Base-by-base conservation (phyloP, 257 asterid species). In the Lycium barbarum region DNA sequence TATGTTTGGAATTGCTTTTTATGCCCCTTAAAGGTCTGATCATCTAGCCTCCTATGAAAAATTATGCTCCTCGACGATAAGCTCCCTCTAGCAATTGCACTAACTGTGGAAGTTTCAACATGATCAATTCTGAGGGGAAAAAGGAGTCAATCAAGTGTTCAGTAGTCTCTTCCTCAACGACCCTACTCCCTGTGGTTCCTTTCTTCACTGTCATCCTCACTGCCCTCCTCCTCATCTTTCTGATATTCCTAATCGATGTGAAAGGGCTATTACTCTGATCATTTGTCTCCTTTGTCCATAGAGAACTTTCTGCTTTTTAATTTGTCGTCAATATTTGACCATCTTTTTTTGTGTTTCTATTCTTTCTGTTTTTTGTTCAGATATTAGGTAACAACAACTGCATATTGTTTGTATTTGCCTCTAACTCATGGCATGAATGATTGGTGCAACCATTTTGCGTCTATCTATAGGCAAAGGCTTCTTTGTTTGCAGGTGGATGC, bases 401-500 rank as follows among this genome's bases (percentile, higher is more conserved):
- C 33, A 78, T 53, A 53, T 53, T 78, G 10, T 51, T 70, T 53
- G 17, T 6, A 10, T 53, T 78, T 15, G 82, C 82, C 15, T 53
- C 47, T 53, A 78, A 14, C 70, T 82, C 87, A 36, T 82, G 78
- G 40, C 83, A 43, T 78, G 86, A 83, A 74, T 70, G 43, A 11
- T 83, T 68, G 79, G 5, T 18, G 40, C 63, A 79, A 57, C 45
- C 82, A 53, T 53, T 26, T 53, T 78, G 47, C 9, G 72, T 80
- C 14, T 22, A 55, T 78, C 49, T 81, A 47, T 93, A 95, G 97
- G 93, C 93, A 79, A 93, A 93, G 90, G 96, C 98, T 6, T 93
- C 98, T 40, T 90, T 95, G 79, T 96, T 95, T 89, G 94, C 97
- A 26, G 95, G 94, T 43, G 92, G 94, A 67, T 91, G 97, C 92